Conservation (phyloP, 805 yeast species). For the Danielia oregonensis region DNA sequence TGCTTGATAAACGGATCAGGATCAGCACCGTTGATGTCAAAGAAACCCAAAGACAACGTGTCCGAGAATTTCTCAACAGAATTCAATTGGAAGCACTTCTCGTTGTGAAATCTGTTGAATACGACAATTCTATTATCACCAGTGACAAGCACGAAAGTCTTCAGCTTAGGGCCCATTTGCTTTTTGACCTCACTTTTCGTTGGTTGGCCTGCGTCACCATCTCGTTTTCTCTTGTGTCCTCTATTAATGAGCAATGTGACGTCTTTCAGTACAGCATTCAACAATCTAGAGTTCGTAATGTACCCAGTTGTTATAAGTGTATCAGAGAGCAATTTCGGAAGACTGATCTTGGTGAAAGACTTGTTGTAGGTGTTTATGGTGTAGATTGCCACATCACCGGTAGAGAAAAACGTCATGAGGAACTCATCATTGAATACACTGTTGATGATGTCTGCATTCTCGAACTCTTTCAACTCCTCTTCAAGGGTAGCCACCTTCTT, state of each 20-base stretch:
- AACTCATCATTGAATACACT: constrained; percentile 62
- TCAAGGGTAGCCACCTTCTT: constrained; percentile 48
- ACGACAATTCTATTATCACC: constrained; percentile 72
- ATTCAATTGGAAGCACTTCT: constrained; percentile 51
- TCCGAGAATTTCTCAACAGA: constrained; percentile 47
- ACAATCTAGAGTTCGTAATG: constrained; percentile 49
- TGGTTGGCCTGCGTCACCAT: constrained; percentile 6
- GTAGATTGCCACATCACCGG: constrained; percentile 65
- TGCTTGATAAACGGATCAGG: constrained; percentile 78
- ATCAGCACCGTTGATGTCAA: constrained; percentile 48
- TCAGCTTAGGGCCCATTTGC: constrained; percentile 17
- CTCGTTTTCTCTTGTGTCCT: constrained; percentile 30
- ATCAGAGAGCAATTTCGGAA: constrained; percentile 39
- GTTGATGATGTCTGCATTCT: constrained; percentile 58
- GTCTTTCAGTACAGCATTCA: constrained; percentile 38
- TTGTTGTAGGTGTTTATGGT: constrained; percentile 38
- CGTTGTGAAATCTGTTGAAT: constrained; percentile 53
- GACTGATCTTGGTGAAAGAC: constrained; percentile 29
- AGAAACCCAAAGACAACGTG: constrained; percentile 38
- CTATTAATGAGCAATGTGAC: constrained; percentile 21
- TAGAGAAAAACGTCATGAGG: constrained; percentile 58
- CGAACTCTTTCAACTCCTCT: constrained; percentile 24
- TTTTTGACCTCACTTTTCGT: constrained; percentile 17
- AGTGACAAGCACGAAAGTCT: constrained; percentile 61
- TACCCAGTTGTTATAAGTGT: constrained; percentile 69